Evolutionary conservation across 176 grass and related monocot genomes (phyloP).

Genomic region (Rhynchospora tenuis): DNA sequence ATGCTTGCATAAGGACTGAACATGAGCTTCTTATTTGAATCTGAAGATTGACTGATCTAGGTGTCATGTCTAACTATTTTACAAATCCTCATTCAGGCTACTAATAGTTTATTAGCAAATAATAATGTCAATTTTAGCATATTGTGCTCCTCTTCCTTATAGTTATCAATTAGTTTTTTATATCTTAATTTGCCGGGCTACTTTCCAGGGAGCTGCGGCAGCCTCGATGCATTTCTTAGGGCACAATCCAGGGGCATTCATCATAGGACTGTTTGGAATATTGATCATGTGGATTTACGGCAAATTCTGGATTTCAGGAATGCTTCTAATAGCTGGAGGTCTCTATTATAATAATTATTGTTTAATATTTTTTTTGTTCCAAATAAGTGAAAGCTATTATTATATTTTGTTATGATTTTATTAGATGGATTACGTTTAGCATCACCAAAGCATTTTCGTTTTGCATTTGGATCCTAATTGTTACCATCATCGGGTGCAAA

Average conservation of each 20-base stretch:
- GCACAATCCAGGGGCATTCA: slow-evolving; percentile 70
- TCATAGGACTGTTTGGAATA: slow-evolving; percentile 82
- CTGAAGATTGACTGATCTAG: background rate
- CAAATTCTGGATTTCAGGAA: slow-evolving; percentile 90
- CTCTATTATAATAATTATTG: slow-evolving; percentile 2
- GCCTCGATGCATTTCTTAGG: slow-evolving; percentile 69
- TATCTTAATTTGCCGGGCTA: background rate
- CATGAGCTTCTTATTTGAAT: background rate
- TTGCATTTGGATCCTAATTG: background rate
- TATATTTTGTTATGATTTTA: background rate
- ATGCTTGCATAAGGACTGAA: background rate
- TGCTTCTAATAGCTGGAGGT: slow-evolving; percentile 92
- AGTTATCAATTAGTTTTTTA: background rate
- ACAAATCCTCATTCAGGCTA: background rate
- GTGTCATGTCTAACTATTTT: background rate
- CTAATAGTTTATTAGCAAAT: background rate
- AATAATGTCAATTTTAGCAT: background rate
- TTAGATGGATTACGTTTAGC: too few species aligned
- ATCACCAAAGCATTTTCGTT: background rate
- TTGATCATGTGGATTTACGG: slow-evolving; percentile 94
- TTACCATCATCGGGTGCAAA: background rate
- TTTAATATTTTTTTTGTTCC: background rate
- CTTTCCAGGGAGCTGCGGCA: slow-evolving; percentile 73
- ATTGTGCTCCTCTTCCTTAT: background rate
- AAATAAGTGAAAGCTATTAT: background rate